A percentile compares a stretch with the other conserved stretches of the same genome.
Conservation (phyloP, 2,329 filamentous ascomycete species). For the Pseudopithomyces chartarum region DNA sequence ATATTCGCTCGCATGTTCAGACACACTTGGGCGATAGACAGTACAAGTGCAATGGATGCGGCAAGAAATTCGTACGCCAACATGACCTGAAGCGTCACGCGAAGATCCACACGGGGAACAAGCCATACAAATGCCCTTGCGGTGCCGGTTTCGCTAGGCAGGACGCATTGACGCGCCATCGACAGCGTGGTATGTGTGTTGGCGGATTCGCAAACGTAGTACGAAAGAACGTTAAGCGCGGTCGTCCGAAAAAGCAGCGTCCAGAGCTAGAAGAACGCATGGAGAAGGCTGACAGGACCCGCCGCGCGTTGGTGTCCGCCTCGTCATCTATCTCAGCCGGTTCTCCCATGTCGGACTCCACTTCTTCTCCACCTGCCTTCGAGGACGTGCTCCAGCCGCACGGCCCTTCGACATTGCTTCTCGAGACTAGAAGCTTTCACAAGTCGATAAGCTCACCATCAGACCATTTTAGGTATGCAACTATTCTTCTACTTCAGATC, state of each 20-base stretch:
- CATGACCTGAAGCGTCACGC: constrained; percentile 97
- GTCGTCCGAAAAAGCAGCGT: constrained; percentile 66
- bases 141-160: constrained; percentile 94
- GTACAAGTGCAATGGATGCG: constrained; percentile 89
- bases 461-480: constrained; percentile 41
- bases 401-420: constrained; percentile 23
- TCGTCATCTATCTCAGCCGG: constrained; percentile 40
- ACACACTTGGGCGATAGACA: constrained; percentile 96
- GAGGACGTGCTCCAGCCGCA: constrained; percentile 30
- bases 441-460: constrained; percentile 31
- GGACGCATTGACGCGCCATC: constrained; percentile 90
- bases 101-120: constrained; percentile 96
- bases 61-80: constrained; percentile 94
- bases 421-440: constrained; percentile 33
- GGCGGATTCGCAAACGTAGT: constrained; percentile 86
- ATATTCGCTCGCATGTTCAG: constrained; percentile 98
- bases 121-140: constrained; percentile 93
- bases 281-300: constrained; percentile 61
- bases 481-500: background rate
- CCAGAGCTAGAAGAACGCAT: constrained; percentile 63
- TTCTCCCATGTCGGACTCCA: constrained; percentile 38
- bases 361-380: constrained; percentile 32
- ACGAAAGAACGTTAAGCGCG: constrained; percentile 69
- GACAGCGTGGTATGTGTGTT: constrained; percentile 94
- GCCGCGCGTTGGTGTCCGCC: constrained; percentile 44